Evolutionary conservation across 345 rosid species (phyloP).

Genomic region (Lumnitzera racemosa): DNA sequence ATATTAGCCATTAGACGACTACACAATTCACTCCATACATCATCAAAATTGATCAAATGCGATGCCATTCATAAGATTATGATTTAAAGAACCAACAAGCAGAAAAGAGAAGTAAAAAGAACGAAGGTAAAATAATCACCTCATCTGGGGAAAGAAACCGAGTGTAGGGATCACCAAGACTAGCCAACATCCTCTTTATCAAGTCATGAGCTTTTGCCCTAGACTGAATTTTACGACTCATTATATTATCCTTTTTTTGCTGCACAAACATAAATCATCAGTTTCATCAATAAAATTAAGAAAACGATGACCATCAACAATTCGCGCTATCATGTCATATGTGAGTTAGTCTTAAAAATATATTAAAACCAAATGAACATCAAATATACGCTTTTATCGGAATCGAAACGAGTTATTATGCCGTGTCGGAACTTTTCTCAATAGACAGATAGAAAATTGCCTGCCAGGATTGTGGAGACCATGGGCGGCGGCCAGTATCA

Average conservation of each 20-base stretch:
- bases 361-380: too few relatives aligned
- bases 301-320: background rate
- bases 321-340: too few relatives aligned
- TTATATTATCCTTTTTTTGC: slow-evolving; percentile 62
- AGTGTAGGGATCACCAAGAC: slow-evolving; percentile 87
- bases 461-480: slow-evolving; percentile 76
- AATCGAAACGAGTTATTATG: too few relatives aligned
- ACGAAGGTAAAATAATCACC: slow-evolving; percentile 28
- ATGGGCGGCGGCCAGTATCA: slow-evolving; percentile 37
- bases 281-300: background rate
- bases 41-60: too few relatives aligned
- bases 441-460: slow-evolving; percentile 14
- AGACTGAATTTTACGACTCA: slow-evolving; percentile 45
- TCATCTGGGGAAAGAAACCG: slow-evolving; percentile 81
- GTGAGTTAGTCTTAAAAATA: too few relatives aligned
- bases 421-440: too few relatives aligned
- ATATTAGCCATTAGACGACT: too few relatives aligned
- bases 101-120: too few relatives aligned
- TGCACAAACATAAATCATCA: slow-evolving; percentile 13
- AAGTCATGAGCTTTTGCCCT: slow-evolving; percentile 80
- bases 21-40: too few relatives aligned
- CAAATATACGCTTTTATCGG: too few relatives aligned
- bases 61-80: too few relatives aligned
- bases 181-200: slow-evolving; percentile 66
- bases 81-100: too few relatives aligned